Percentiles rank a stretch among this genome's conserved stretches.
These are phyloP conservation scores for Ophiostoma sp. DNA, from an alignment of 2,329 filamentous ascomycete genomes.

Conservation along the genomic window DNA sequence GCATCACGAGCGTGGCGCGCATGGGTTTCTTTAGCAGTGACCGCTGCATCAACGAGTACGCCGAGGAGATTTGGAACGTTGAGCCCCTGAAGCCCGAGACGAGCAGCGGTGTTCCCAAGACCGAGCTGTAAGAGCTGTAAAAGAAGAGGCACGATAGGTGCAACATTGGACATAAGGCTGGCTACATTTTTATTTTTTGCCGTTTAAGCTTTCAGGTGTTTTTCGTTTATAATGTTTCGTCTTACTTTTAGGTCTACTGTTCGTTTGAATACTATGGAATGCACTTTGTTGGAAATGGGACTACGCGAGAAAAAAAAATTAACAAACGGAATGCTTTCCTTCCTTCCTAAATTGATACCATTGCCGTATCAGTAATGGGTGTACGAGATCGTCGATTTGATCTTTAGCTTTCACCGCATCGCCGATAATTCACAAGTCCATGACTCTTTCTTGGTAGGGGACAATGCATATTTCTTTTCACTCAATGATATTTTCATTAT, in stretches of 20 bases:
- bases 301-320: neutral
- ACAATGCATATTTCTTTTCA: neutral
- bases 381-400: neutral
- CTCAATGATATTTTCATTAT: neutral
- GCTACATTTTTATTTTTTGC: neutral
- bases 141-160: too few relatives aligned
- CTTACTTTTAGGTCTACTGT: neutral
- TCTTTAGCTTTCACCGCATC: neutral
- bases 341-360: neutral
- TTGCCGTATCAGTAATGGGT: neutral
- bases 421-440: neutral
- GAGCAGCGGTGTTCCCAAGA: constrained; percentile 22
- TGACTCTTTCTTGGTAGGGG: neutral
- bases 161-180: neutral
- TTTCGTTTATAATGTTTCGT: neutral
- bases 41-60: constrained; percentile 95
- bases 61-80: constrained; percentile 94
- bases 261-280: neutral
- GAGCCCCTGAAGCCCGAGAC: constrained; percentile 67
- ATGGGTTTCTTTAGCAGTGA: constrained; percentile 99
- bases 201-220: neutral
- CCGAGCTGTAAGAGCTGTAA: constrained; percentile 5
- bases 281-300: neutral
- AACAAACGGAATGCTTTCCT: neutral
- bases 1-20: constrained; percentile 79